Conservation (phyloP, 1,284 basidiomycete species). For the Boletus subluridellus region DNA sequence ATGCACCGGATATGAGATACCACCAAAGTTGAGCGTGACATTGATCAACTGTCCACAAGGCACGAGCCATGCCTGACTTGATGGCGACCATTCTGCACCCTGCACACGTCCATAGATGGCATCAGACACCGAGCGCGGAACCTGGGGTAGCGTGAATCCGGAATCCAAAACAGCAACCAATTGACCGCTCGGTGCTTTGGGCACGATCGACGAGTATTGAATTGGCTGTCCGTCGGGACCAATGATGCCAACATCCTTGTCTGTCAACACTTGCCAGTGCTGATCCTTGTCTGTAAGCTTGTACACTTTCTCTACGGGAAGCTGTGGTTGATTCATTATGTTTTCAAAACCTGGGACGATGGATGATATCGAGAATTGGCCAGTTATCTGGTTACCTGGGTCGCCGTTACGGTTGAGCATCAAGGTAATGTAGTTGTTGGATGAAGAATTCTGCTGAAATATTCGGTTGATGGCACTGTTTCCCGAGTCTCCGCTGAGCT, state of each 20-base stretch:
- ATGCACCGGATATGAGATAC: constrained; percentile 63
- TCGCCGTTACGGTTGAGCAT: constrained; percentile 61
- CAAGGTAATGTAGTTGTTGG: constrained; percentile 64
- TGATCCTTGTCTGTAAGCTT: constrained; percentile 50
- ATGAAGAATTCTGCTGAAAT: constrained; percentile 53
- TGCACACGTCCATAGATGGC: constrained; percentile 77
- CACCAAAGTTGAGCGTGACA: constrained; percentile 67
- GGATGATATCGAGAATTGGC: constrained; percentile 47
- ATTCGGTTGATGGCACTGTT: constrained; percentile 59
- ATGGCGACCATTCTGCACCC: constrained; percentile 63
- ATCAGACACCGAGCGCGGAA: constrained; percentile 69
- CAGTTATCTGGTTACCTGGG: constrained; percentile 52
- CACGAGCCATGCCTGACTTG: constrained; percentile 61
- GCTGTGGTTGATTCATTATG: constrained; percentile 58
- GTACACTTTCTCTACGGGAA: constrained; percentile 59
- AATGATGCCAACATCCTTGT: constrained; percentile 57
- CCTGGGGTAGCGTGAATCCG: constrained; percentile 67
- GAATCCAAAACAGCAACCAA: constrained; percentile 74
- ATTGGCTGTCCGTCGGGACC: constrained; percentile 70
- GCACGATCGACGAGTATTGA: constrained; percentile 60
- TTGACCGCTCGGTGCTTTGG: constrained; percentile 56
- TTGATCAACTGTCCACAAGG: constrained; percentile 72
- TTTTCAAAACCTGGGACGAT: constrained; percentile 55
- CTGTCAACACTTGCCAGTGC: constrained; percentile 73
- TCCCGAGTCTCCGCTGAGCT: constrained; percentile 48